Base-by-base conservation (phyloP, 768 basidiomycete species). In the Lyophyllum shimeji region DNA sequence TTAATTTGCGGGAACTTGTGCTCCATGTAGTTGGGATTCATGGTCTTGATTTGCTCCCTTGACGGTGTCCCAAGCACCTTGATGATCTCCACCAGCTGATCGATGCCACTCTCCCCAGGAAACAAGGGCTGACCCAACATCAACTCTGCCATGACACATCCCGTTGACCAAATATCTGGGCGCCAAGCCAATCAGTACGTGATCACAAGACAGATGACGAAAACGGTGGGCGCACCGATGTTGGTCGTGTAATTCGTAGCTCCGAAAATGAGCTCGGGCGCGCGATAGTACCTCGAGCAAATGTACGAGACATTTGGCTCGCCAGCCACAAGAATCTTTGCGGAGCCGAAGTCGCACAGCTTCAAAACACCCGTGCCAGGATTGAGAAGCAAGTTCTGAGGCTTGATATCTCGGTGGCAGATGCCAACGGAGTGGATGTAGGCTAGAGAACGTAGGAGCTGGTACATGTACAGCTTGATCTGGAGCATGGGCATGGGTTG, bases 11-110 rank as follows among this genome's bases (percentile, higher is more conserved):
- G 97, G 80, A 99, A 99, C 75, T 98, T 98, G 85, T 99, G 97
- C 70, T 99, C 97, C 97, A 98, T 98, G 76, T 99, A 99, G 78
- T 99, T 99, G 53, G 97, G 97, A 75, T 99, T 99, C 97, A 99
- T 99, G 63, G 97, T 98, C 87, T 99, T 98, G 84, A 99, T 99
- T 74, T 99, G 97, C 70, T 98, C 97, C 63, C 96, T 81, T 56
- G 97, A 95, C 2, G 97, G 97, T 20, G 97, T 99, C 15, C 97
- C 97, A 52, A 99, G 85, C 43, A 99, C 95, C 74, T 99, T 99
- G 87, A 99, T 99, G 65, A 99, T 99, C 76, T 99, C 97, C 55
- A 99, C 97, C 66, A 99, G 72, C 76, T 99, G 97, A 75, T 99
- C 97, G 67, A 99, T 99, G 21, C 96, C 95, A 68, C 90, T 93